Conservation (phyloP, 1,284 basidiomycete genomes). For the Tylopilus sp. region DNA sequence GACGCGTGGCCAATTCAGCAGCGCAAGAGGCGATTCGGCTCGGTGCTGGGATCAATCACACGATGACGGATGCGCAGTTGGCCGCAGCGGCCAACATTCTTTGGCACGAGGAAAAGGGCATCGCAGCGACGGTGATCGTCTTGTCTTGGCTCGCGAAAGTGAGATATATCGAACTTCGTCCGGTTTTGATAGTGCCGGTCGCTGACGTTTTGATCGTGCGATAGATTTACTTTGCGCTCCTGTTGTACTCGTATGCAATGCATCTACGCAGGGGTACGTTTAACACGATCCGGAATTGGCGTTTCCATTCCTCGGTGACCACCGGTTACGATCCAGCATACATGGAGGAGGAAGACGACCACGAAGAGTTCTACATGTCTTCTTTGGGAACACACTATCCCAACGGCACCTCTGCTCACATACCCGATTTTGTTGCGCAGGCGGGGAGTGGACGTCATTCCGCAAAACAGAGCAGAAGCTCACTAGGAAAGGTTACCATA, state of each 20-base stretch:
- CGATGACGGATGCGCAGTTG: conserved; percentile 62
- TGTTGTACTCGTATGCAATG: conserved; percentile 91
- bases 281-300: conserved; percentile 71
- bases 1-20: conserved; percentile 71
- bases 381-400: conserved; percentile 45
- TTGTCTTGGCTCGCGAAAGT: conserved; percentile 91
- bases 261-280: conserved; percentile 93
- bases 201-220: conserved; percentile 4
- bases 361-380: conserved; percentile 63
- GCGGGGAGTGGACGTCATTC: conserved; percentile 27
- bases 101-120: conserved; percentile 88
- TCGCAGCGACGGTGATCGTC: conserved; percentile 74
- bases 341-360: conserved; percentile 56
- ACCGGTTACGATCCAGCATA: conserved; percentile 41
- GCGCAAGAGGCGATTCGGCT: conserved; percentile 83
- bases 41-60: conserved; percentile 46
- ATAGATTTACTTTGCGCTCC: conserved; percentile 88
- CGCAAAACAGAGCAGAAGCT: conserved; percentile 25
- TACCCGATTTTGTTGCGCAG: conserved; percentile 59
- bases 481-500: conserved; percentile 29
- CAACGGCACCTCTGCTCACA: conserved; percentile 41
- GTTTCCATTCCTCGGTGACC: conserved; percentile 31
- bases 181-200: not conserved
- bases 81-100: conserved; percentile 70
- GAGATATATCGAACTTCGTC: conserved; percentile 22